Conservation (phyloP, 225 moss, liverwort and hornwort genomes). For the Pleurozium schreberi region DNA sequence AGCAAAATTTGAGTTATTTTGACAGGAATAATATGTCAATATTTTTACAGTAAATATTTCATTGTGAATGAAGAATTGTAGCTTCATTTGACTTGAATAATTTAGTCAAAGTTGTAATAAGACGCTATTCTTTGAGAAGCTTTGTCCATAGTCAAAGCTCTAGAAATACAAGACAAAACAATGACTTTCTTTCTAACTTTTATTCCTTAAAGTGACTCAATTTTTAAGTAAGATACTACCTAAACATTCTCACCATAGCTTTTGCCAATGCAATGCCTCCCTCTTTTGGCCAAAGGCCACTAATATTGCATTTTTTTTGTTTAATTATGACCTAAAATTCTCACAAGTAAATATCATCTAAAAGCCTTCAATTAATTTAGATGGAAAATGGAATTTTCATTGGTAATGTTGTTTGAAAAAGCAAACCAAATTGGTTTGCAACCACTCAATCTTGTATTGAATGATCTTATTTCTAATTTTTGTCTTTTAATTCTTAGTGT, state of each 20-base stretch:
- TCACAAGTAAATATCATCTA: background rate
- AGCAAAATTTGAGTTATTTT: background rate
- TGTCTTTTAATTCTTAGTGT: background rate
- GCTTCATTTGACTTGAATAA: background rate
- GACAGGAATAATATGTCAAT: background rate
- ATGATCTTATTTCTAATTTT: background rate
- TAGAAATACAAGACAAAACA: background rate
- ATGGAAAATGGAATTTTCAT: too few species aligned
- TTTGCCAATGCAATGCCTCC: background rate
- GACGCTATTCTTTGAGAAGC: too few species aligned
- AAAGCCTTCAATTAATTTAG: background rate
- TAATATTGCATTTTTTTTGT: too few species aligned
- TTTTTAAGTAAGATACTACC: background rate
- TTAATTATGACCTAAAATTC: background rate
- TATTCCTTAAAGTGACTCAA: background rate
- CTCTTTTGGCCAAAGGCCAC: background rate
- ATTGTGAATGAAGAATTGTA: background rate
- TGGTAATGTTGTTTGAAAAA: background rate
- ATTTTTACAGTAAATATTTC: too few species aligned
- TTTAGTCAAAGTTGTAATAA: background rate
- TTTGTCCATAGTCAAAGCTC: rapidly evolving
- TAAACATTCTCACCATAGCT: background rate
- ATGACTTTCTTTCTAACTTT: background rate
- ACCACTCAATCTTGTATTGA: background rate
- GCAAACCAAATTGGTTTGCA: background rate